Evolutionary conservation across 2,329 filamentous ascomycete species (phyloP).

Genomic region (Tolypocladium paradoxum): DNA sequence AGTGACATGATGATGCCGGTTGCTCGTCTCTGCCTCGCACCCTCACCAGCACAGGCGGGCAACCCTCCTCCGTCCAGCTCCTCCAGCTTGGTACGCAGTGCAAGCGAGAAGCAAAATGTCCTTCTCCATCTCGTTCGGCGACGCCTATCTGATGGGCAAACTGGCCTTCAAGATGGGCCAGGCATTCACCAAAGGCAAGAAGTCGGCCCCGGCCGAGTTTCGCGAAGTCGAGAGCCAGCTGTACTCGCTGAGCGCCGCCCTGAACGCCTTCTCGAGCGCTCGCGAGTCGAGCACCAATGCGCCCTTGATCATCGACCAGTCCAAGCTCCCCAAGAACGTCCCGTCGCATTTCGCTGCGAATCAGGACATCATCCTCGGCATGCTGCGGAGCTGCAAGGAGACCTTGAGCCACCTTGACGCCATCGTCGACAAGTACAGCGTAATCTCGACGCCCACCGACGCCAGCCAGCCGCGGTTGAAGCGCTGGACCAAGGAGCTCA

Average conservation of each 20-base stretch:
- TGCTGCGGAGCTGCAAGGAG: slow-evolving; percentile 3
- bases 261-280: slow-evolving; percentile 2
- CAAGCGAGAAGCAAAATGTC: not conserved
- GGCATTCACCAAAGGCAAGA: slow-evolving; percentile 4
- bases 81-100: not conserved
- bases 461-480: not conserved
- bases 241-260: slow-evolving; percentile 5
- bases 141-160: slow-evolving; percentile 2
- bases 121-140: slow-evolving; percentile 1
- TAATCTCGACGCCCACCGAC: not conserved
- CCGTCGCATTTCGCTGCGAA: slow-evolving; percentile 1
- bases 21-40: not conserved
- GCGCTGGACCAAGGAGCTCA: slow-evolving; percentile 2
- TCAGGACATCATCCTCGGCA: slow-evolving; percentile 3
- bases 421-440: slow-evolving; percentile 1
- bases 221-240: slow-evolving; percentile 4
- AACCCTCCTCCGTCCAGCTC: not conserved
- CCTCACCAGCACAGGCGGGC: not conserved
- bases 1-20: too few relatives aligned
- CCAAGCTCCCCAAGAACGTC: not conserved
- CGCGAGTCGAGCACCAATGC: not conserved
- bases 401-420: not conserved
- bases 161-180: slow-evolving; percentile 2
- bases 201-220: slow-evolving; percentile 4
- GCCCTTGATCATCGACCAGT: not conserved